Evolutionary conservation across 2,329 filamentous ascomycete species (phyloP), one percentile per base, ranked within the genome.

Genomic region (Phyllosticta paracitricarpa): DNA sequence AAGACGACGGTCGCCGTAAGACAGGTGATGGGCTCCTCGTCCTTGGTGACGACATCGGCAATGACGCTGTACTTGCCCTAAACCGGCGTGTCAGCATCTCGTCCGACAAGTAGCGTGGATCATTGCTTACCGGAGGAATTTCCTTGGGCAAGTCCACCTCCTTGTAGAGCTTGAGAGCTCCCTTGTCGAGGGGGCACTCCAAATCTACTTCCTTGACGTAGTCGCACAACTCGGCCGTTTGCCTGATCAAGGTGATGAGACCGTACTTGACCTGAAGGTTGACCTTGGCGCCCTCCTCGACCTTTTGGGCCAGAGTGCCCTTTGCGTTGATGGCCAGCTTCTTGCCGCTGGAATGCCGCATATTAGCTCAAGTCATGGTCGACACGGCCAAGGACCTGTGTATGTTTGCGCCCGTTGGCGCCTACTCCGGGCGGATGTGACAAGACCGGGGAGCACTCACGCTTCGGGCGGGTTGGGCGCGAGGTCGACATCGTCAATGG

Each of bases 241-340:
- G 89, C 74, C 84, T 89, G 75, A 99, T 85, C 65, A 99, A 83
- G 61, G 86, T 89, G 75, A 99, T 97, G 66, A 96, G 81, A 63
- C 93, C 93, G 75, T 96, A 97, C 78, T 96, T 97, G 77, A 99
- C 93, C 66, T 86, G 83, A 51, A 99, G 75, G 56, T 87, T 81
- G 64, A 97, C 88, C 68, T 89, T 90, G 63, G 93, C 90, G 62
- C 91, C 93, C 62, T 91, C 73, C 61, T 85, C 82, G 65, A 99
- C 85, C 58, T 81, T 76, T 70, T 95, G 77, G 67, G 81, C 82
- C 65, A 97, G 82, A n/a, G 78, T 84, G 62, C 93, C 94, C 33
- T 78, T 81, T 55, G 92, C 94, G 65, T 84, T 84, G 78, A 99
- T 96, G 63, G 81, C 79, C 59, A 99, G 86, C 22, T 83, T 83